phyloP scores from a whole-genome alignment of 768 basidiomycete genomes.

The Kwoniella newhampshirensis region DNA sequence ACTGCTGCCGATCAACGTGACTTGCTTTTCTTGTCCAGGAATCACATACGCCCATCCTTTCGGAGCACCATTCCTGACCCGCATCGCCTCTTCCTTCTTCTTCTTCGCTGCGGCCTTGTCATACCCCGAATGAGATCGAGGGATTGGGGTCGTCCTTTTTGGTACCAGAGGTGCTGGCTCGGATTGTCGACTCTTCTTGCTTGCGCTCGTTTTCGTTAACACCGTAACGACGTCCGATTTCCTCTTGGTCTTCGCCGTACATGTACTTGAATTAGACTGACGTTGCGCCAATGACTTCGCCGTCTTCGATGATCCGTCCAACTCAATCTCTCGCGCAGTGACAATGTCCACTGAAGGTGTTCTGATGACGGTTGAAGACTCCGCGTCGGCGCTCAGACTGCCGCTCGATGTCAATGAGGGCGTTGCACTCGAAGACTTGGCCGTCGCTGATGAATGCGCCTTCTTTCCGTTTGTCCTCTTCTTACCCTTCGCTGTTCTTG shows the following conservation, averaged over 20 bases:
- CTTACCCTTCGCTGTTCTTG: background rate
- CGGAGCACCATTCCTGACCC: conserved; percentile 16
- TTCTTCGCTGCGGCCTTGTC: conserved; percentile 5
- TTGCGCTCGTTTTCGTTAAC: background rate
- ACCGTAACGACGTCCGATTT: background rate
- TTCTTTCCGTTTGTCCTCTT: conserved; percentile 8
- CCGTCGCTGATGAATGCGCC: background rate
- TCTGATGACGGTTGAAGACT: background rate
- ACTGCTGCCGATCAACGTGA: background rate
- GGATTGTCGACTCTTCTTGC: conserved; percentile 8
- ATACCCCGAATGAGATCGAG: background rate
- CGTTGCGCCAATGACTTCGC: too few relatives aligned
- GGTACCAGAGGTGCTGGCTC: conserved; percentile 3
- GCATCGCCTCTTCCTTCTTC: conserved; percentile 8
- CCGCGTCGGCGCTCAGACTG: background rate
- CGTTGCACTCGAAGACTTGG: background rate
- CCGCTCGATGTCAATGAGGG: background rate
- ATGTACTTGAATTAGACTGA: too few relatives aligned
- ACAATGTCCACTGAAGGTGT: conserved; percentile 9
- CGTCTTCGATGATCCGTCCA: too few relatives aligned
- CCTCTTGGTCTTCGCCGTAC: too few relatives aligned
- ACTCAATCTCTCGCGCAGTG: too few relatives aligned
- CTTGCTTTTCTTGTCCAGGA: background rate
- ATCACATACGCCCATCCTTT: conserved; percentile 16
- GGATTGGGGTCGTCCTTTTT: too few relatives aligned